A percentile compares a stretch with the other conserved stretches of the same genome.
phyloP scores from a whole-genome alignment of 2,329 filamentous ascomycete species.

The Cladorrhinum sp. region DNA sequence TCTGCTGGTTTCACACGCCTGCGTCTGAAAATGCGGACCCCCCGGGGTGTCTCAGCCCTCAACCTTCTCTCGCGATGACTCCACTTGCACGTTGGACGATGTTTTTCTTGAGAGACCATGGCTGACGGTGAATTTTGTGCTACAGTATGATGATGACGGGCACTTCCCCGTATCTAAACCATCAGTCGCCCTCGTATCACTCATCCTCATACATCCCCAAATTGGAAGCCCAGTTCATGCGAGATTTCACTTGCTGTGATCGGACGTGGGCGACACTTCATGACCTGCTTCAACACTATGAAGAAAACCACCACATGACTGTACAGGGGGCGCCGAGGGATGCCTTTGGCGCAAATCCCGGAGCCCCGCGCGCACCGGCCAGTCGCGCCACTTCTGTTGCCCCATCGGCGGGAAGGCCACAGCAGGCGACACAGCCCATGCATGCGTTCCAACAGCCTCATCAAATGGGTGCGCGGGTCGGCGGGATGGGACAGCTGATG shows the following conservation, averaged over 20 bases:
- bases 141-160: constrained; percentile 88
- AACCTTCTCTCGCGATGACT: not conserved
- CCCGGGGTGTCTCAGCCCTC: constrained; percentile 20
- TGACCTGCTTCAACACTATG: constrained; percentile 93
- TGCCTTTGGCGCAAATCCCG: constrained; percentile 21
- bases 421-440: constrained; percentile 26
- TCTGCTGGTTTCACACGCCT: not conserved
- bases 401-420: constrained; percentile 19
- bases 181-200: constrained; percentile 92
- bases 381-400: constrained; percentile 27
- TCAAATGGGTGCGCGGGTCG: constrained; percentile 29
- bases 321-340: constrained; percentile 39
- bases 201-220: constrained; percentile 96
- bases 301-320: constrained; percentile 81
- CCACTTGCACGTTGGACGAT: not conserved
- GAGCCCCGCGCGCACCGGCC: constrained; percentile 19
- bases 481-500: constrained; percentile 38
- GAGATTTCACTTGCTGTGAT: constrained; percentile 93
- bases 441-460: constrained; percentile 25
- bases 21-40: not conserved
- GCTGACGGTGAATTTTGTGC: constrained; percentile 12
- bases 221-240: constrained; percentile 96
- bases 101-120: not conserved
- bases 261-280: constrained; percentile 86
- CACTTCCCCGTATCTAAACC: constrained; percentile 80